Base-by-base conservation (phyloP, 2,329 filamentous ascomycete species). In the Pseudogymnoascus sp. region DNA sequence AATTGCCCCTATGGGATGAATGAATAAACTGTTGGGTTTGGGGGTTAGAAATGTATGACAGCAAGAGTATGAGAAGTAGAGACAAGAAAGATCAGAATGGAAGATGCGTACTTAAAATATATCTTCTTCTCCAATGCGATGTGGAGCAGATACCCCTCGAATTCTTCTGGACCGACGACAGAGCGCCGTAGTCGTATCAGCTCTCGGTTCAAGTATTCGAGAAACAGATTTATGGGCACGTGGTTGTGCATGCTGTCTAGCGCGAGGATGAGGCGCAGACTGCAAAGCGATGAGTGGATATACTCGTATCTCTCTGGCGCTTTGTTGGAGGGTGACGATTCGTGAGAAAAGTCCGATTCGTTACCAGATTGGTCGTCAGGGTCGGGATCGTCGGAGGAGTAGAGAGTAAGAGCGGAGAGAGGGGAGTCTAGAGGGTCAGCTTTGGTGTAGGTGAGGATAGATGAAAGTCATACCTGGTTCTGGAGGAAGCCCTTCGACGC, bases 221-320 rank as follows among this genome's bases (percentile, higher is more conserved):
- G 44, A 55, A 55, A 27, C 9, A 55, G 44, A n/a, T 55, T 33
- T 55, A 55, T 55, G 27, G 44, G 44, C 8, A 55, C 44, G n/a
- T n/a, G 44, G n/a, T 55, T 55, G 27, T 55, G 44, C 44, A 55
- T 55, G 9, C 8, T 33, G n/a, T 55, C 44, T 12, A 55, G 44
- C 8, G 44, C 44, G 31, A 55, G 6, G 9, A 55, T n/a, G 9
- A 55, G 44, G n/a, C 44, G 44, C 9, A 55, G n/a, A 27, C 33
- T 31, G 44, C 44, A 55, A 17, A 55, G 44, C 8, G 44, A 55
- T 1, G n/a, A 17, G 44, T 55, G 44, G n/a, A 31, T 55, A 55
- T 55, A 55, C 27, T 55, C 27, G 12, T 55, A 55, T n/a, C 27
- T 27, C 44, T 55, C n/a, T 17, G 44, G 44, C 25, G 44, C 44